Percentiles rank a stretch among this genome's conserved stretches.
Evolutionary conservation across 352 stramenopile genomes (phyloP).

Genomic region (Phytophthora parvispora): DNA sequence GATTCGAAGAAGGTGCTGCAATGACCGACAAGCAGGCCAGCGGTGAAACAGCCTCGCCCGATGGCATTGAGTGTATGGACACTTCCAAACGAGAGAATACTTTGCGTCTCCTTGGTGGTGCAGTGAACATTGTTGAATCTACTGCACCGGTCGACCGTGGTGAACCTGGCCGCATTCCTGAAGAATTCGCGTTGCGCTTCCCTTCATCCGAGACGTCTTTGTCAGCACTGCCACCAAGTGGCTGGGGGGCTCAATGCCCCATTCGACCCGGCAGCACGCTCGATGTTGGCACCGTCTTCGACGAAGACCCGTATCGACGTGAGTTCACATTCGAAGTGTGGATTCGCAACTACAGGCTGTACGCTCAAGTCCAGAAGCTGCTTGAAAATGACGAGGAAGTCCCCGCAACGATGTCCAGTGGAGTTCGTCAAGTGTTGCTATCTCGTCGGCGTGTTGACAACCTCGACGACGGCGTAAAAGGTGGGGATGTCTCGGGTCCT

Average conservation of each 20-base stretch:
- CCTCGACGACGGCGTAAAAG: conserved; percentile 29
- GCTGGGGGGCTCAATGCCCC: conserved; percentile 63
- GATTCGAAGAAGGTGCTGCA: conserved; percentile 82
- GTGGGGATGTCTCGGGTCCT: conserved; percentile 23
- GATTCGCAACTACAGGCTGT: conserved; percentile 69
- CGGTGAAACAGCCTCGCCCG: conserved; percentile 7
- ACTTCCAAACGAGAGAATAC: conserved; percentile 89
- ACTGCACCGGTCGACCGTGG: conserved; percentile 78
- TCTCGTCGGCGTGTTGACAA: conserved; percentile 27
- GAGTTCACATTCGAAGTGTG: conserved; percentile 85
- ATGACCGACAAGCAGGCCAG: conserved; percentile 23
- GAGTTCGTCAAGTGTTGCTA: conserved; percentile 25
- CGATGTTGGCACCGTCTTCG: conserved; percentile 75
- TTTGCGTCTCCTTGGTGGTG: conserved; percentile 53
- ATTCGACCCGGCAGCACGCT: conserved; percentile 69
- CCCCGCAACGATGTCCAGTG: conserved; percentile 9
- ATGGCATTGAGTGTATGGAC: conserved; percentile 70
- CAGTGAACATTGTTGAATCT: conserved; percentile 58
- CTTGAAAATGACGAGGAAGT: conserved; percentile 30
- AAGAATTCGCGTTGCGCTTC: conserved; percentile 78
- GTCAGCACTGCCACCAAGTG: conserved; percentile 14
- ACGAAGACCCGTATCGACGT: conserved; percentile 85
- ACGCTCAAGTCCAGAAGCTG: conserved; percentile 36
- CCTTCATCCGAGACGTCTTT: conserved; percentile 19
- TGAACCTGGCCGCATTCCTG: conserved; percentile 73